These are phyloP conservation scores for Pythium sp. DNA, from an alignment of 352 stramenopile genomes.

Conservation along the genomic window DNA sequence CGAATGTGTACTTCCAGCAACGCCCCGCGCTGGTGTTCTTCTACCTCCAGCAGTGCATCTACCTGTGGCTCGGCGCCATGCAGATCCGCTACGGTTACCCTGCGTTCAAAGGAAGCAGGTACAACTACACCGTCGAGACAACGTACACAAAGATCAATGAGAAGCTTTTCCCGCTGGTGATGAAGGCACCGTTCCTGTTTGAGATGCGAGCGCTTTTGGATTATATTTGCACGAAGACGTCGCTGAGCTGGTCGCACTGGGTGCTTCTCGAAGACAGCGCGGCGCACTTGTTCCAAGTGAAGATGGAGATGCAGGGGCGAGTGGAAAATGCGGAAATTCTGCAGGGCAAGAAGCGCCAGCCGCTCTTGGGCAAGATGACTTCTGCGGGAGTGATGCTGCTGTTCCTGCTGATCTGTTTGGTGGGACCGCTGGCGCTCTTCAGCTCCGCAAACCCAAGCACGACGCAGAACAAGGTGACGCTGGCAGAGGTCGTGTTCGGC, in stretches of 20 bases:
- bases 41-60: constrained; percentile 79
- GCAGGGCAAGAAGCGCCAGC: constrained; percentile 79
- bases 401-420: constrained; percentile 70
- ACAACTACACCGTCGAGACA: constrained; percentile 63
- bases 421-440: constrained; percentile 78
- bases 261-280: constrained; percentile 81
- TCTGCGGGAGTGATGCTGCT: constrained; percentile 78
- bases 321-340: constrained; percentile 63
- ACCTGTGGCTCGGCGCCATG: constrained; percentile 70
- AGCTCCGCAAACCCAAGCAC: constrained; percentile 87
- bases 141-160: constrained; percentile 51
- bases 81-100: constrained; percentile 88
- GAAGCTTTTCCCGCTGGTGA: constrained; percentile 69
- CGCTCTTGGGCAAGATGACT: constrained; percentile 57
- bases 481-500: constrained; percentile 63
- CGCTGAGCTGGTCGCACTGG: constrained; percentile 78
- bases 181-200: constrained; percentile 84
- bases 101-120: constrained; percentile 76
- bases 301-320: constrained; percentile 75
- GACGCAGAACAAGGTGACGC: constrained; percentile 58
- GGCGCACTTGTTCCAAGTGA: constrained; percentile 75
- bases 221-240: constrained; percentile 86
- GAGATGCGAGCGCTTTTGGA: constrained; percentile 85
- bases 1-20: constrained; percentile 79
- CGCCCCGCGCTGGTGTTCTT: constrained; percentile 66